These are phyloP conservation scores for Pelargonium nanum DNA, from an alignment of 345 rosid genomes.

Conservation along the genomic window DNA sequence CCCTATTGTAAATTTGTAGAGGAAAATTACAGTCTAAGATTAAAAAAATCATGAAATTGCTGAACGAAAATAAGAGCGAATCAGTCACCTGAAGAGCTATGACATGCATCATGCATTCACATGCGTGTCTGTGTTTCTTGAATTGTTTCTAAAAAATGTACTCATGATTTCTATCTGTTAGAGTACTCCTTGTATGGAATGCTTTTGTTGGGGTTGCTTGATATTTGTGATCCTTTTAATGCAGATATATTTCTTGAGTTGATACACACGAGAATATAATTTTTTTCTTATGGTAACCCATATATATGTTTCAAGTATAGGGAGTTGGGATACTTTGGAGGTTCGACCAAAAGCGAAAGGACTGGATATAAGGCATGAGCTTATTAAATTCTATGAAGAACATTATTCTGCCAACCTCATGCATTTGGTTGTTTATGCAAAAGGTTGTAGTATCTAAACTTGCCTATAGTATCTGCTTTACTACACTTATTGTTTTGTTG, in stretches of 20 bases:
- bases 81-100: no score
- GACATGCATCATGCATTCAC: no score
- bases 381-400: conserved; percentile 66
- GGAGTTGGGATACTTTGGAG: conserved; percentile 70
- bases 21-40: no score
- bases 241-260: neutral
- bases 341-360: conserved; percentile 73
- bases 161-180: neutral
- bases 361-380: conserved; percentile 60
- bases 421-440: conserved; percentile 71
- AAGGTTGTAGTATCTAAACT: conserved; percentile 39
- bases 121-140: no score
- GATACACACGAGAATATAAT: neutral
- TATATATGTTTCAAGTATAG: conserved; percentile 23
- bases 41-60: no score
- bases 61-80: no score
- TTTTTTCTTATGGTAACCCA: neutral
- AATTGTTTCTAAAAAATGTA: no score
- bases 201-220: no score
- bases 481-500: neutral
- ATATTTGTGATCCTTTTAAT: no score
- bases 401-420: conserved; percentile 84
- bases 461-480: neutral
- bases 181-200: no score
- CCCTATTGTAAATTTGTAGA: no score